Conservation (phyloP, 2,329 filamentous ascomycete species). For the Trichoderma aggressivum region DNA sequence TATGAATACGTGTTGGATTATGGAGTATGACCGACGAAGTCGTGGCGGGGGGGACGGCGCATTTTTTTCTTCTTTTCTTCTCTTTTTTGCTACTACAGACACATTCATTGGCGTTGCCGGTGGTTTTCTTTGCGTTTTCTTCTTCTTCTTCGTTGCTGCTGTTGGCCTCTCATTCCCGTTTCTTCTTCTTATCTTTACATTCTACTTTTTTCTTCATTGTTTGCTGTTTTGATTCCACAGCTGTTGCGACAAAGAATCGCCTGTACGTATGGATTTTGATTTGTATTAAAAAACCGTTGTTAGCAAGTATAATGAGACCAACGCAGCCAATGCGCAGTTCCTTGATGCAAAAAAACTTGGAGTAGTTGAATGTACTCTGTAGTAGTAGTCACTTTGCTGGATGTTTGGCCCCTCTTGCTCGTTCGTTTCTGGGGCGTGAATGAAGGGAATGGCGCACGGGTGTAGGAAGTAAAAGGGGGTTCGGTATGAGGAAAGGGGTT, state of each 20-base stretch:
- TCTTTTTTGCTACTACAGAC: conserved; percentile 10
- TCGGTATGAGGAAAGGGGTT: background rate
- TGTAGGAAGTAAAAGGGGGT: background rate
- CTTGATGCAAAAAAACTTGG: background rate
- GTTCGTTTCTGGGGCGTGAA: background rate
- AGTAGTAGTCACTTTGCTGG: background rate
- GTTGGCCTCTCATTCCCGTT: conserved; percentile 1
- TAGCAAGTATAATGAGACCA: conserved; percentile 20
- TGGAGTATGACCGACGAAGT: conserved; percentile 15
- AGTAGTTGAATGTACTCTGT: background rate
- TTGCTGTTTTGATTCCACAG: conserved; percentile 10
- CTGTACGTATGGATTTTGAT: conserved; percentile 19
- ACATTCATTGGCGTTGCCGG: conserved; percentile 20
- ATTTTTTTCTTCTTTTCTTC: too few species aligned
- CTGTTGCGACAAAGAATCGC: conserved; percentile 8
- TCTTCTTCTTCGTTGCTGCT: conserved; percentile 21
- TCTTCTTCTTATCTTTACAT: conserved; percentile 18
- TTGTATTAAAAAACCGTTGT: conserved; percentile 20
- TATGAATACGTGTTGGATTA: conserved; percentile 20
- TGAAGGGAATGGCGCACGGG: background rate
- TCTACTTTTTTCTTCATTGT: conserved; percentile 16
- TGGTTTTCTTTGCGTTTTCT: conserved; percentile 16
- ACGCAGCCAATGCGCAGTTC: conserved; percentile 18
- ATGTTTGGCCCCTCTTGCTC: too few species aligned
- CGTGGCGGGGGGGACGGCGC: conserved; percentile 13